These are phyloP conservation scores for Diversispora eburnea DNA, from an alignment of 192 early-diverging fungal species.

Conservation along the genomic window DNA sequence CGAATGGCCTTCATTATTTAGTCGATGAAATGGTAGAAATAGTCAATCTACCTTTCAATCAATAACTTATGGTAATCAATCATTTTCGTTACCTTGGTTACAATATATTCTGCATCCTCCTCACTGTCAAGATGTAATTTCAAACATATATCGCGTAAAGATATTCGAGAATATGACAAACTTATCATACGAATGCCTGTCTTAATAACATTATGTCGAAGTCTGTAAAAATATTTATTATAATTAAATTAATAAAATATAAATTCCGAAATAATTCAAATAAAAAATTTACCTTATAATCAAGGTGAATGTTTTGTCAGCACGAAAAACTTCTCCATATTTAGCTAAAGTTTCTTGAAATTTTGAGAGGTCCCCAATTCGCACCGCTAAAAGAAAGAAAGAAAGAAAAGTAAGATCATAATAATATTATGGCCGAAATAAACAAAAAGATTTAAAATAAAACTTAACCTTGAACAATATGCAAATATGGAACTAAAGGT, in stretches of 20 bases:
- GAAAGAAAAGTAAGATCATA: not conserved
- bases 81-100: constrained; percentile 63
- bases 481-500: constrained; percentile 87
- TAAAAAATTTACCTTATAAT: constrained; percentile 51
- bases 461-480: constrained; percentile 80
- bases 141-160: constrained; percentile 91
- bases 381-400: constrained; percentile 61
- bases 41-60: not conserved
- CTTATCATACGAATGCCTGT: constrained; percentile 97
- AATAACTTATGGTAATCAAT: not conserved
- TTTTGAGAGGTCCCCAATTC: constrained; percentile 88
- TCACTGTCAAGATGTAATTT: constrained; percentile 97
- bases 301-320: constrained; percentile 87
- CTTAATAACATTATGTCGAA: constrained; percentile 99
- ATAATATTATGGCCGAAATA: not conserved
- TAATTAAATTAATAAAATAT: not conserved
- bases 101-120: constrained; percentile 99
- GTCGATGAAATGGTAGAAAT: not conserved
- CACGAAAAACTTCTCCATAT: constrained; percentile 71
- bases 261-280: constrained; percentile 46
- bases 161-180: constrained; percentile 93
- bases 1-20: constrained; percentile 64
- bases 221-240: constrained; percentile 43
- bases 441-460: not conserved
- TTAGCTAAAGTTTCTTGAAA: constrained; percentile 86